A percentile compares a stretch with the other conserved stretches of the same genome.
These are phyloP conservation scores for Aspergillus ochraceoroseus DNA, from an alignment of 2,329 filamentous ascomycete genomes.

Conservation along the genomic window DNA sequence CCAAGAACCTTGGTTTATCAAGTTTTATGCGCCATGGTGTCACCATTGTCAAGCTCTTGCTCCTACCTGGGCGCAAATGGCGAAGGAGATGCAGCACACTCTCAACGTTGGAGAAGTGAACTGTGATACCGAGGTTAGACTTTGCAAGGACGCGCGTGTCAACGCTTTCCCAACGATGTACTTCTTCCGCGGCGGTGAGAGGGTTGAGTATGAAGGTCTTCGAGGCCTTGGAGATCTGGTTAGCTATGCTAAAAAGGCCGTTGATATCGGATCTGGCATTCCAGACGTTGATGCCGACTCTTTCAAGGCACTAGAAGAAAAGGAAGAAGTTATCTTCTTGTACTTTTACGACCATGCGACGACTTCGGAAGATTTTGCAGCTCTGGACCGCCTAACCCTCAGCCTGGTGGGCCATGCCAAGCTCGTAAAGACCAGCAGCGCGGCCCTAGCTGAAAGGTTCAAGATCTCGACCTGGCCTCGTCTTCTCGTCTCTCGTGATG, in stretches of 20 bases:
- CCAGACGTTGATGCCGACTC: constrained; percentile 70
- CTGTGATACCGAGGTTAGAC: constrained; percentile 74
- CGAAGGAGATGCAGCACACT: constrained; percentile 81
- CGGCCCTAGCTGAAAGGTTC: constrained; percentile 70
- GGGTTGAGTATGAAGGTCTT: constrained; percentile 87
- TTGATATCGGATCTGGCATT: constrained; percentile 70
- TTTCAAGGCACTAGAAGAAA: constrained; percentile 81
- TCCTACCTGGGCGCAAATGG: constrained; percentile 82
- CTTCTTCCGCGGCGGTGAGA: constrained; percentile 88
- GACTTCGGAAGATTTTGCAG: constrained; percentile 83
- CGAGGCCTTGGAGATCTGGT: constrained; percentile 88
- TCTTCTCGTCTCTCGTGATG: constrained; percentile 80
- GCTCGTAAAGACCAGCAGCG: constrained; percentile 84
- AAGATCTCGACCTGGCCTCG: constrained; percentile 98
- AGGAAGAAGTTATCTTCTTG: constrained; percentile 90
- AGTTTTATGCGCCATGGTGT: constrained; percentile 98
- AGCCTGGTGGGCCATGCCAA: constrained; percentile 87
- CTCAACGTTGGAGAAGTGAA: constrained; percentile 96
- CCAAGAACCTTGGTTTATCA: constrained; percentile 94
- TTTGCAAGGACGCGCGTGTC: constrained; percentile 88
- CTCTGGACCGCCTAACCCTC: constrained; percentile 78
- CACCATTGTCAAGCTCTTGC: constrained; percentile 90
- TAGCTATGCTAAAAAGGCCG: constrained; percentile 77
- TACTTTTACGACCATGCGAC: constrained; percentile 98
- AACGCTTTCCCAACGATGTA: constrained; percentile 80